Evolutionary conservation across 352 stramenopile species (phyloP).

Genomic region (Pythium oligandrum): DNA sequence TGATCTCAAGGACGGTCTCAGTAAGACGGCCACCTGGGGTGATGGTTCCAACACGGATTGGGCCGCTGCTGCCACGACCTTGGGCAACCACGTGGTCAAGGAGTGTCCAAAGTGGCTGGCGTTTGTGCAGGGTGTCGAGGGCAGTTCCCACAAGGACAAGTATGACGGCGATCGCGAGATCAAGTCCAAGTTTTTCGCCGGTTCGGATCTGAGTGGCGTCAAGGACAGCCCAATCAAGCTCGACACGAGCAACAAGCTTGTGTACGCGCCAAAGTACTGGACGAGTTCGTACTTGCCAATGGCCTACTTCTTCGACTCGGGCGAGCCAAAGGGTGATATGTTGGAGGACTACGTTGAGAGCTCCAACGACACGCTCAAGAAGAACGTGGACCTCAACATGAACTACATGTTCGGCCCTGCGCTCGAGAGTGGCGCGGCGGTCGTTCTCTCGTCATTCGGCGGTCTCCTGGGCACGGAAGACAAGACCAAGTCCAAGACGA

Average conservation of each 20-base stretch:
- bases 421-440: constrained; percentile 51
- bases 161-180: constrained; percentile 43
- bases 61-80: constrained; percentile 52
- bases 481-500: constrained; percentile 51
- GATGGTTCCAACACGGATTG: constrained; percentile 77
- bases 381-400: constrained; percentile 73
- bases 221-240: constrained; percentile 46
- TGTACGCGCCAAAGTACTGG: constrained; percentile 81
- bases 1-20: constrained; percentile 73
- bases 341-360: constrained; percentile 63
- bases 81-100: constrained; percentile 63
- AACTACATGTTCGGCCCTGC: constrained; percentile 75
- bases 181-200: constrained; percentile 65
- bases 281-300: constrained; percentile 56
- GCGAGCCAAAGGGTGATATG: constrained; percentile 40
- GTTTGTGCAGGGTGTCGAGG: constrained; percentile 73
- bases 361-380: constrained; percentile 37
- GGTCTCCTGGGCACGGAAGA: constrained; percentile 61
- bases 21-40: constrained; percentile 65
- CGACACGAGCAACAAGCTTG: constrained; percentile 58
- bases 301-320: constrained; percentile 67
- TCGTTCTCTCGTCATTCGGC: constrained; percentile 82
- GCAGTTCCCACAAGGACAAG: constrained; percentile 58
- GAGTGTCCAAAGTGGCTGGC: constrained; percentile 71
- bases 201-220: constrained; percentile 60